Evolutionary conservation across 805 yeast species (phyloP).

Genomic region (Jamesozyma piceae): DNA sequence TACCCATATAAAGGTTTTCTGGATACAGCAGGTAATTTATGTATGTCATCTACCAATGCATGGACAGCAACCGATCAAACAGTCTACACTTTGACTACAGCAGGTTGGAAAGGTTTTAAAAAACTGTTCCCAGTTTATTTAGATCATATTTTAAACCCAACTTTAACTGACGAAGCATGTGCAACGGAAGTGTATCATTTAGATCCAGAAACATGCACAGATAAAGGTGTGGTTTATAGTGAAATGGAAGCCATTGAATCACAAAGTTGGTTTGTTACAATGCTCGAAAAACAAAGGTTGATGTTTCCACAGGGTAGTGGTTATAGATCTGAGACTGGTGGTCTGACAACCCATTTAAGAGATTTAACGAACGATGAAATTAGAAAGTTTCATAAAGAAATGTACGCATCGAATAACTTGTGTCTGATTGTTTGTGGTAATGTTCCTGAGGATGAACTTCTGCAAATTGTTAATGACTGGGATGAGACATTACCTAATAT

Average conservation of each 20-base stretch:
- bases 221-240: constrained; percentile 92
- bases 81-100: constrained; percentile 80
- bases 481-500: constrained; percentile 46
- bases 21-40: constrained; percentile 76
- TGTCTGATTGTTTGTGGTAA: constrained; percentile 80
- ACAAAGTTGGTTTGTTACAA: constrained; percentile 59
- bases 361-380: constrained; percentile 64
- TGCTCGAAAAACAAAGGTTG: constrained; percentile 49
- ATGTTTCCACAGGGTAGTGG: constrained; percentile 57
- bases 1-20: constrained; percentile 87
- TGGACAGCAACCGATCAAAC: constrained; percentile 97
- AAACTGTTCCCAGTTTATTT: constrained; percentile 77
- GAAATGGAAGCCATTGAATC: constrained; percentile 94
- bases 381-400: constrained; percentile 56
- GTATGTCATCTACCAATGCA: constrained; percentile 84
- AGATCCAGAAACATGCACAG: constrained; percentile 73
- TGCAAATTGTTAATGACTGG: constrained; percentile 49
- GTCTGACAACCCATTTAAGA: constrained; percentile 69
- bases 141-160: constrained; percentile 79
- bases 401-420: constrained; percentile 76
- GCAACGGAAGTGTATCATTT: constrained; percentile 91
- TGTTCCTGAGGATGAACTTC: constrained; percentile 64
- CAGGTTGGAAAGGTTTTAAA: constrained; percentile 94
- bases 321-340: constrained; percentile 91
- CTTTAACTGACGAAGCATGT: constrained; percentile 82